Base-by-base conservation (phyloP, 805 yeast species). In the Zygosaccharomyces bisporus region DNA sequence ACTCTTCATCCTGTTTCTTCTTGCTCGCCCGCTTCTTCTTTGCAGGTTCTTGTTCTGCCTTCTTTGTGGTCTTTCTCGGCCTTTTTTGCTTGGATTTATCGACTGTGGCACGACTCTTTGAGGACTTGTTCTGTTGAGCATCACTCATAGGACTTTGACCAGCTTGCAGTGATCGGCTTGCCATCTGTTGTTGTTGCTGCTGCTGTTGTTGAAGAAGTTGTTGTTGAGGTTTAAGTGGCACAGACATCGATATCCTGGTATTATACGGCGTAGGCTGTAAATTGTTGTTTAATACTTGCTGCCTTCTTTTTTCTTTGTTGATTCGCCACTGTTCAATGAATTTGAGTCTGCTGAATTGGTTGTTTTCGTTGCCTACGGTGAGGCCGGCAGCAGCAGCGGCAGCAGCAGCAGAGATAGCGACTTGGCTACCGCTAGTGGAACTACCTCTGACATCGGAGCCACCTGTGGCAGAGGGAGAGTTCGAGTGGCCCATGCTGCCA, bases 271-370 rank as follows among this genome's bases (percentile, higher is more conserved):
- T 49, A 9, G 57, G 53, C 21, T 53, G 49, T n/a, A 54, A 47
- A 47, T 50, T 56, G 25, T 57, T 57, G 39, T 45, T 53, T 40
- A 66, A 54, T 9, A 73, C 69, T 17, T 71, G 73, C 45, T 73
- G 76, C 47, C 73, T 72, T 46, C 72, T 59, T 49, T 77, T 70
- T 46, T 77, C 83, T 56, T 79, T 77, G 60, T 85, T 78, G 37
- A 85, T 72, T 43, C 95, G 73, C 67, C 86, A 80, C 65, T 85
- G 93, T 63, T 91, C 98, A 47, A 91, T 84, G 56, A 90, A 88
- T 51, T 95, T 75, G 41, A 91, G 70, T 52, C 98, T 77, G 74
- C 86, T 79, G 64, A 93, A 93, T 63, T 89, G 95, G 35, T 72
- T 71, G 18, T 63, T 60, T 38, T 68, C 72, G 49, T 59, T 62